Base-by-base conservation (phyloP, 306 rosid species). In the Acacia melanoxylon region DNA sequence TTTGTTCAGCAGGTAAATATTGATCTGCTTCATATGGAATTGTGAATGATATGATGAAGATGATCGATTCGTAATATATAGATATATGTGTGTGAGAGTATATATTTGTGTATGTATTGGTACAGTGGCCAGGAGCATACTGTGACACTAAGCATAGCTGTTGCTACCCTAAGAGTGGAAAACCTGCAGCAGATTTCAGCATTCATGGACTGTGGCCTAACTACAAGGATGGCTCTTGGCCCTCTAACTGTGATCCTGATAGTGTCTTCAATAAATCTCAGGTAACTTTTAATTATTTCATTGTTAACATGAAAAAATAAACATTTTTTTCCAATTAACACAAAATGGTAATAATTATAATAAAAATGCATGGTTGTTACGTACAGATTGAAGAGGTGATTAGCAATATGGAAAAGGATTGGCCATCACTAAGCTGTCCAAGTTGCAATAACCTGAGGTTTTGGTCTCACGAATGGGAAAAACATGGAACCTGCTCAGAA, bases 391-490 rank as follows among this genome's bases (percentile, higher is more conserved):
- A 94, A 40, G 91, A 94, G 4, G 52, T 94, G 2, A 67, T 89
- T 35, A 62, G 76, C 59, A 87, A 51, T 66, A 80, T 93, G 87
- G 84, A 86, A 74, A 79, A 86, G 82, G n/a, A 78, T 2, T 94
- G 98, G 98, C 97, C 98, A 46, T 89, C 98, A 2, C 82, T 94
- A 11, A 91, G 93, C 80, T 93, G 98, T 87, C 97, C 97, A n/a
- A 91, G 97, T 58, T 87, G 98, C 87, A 86, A 91, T 31, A 93
- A 92, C 14, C 17, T 82, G 33, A 89, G 92, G 80, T 94, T 92
- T 70, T 94, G 98, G 97, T 83, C 97, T n/a, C 97, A 93, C 7
- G 97, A 92, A 77, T 95, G 98, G 98, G 87, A 91, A 63, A 95
- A 95, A 74, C 97, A 93, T 29, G 98, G 97, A 0, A 95, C 98